Evolutionary conservation across 345 rosid genomes (phyloP).

Genomic region (Sisymbrium irio): DNA sequence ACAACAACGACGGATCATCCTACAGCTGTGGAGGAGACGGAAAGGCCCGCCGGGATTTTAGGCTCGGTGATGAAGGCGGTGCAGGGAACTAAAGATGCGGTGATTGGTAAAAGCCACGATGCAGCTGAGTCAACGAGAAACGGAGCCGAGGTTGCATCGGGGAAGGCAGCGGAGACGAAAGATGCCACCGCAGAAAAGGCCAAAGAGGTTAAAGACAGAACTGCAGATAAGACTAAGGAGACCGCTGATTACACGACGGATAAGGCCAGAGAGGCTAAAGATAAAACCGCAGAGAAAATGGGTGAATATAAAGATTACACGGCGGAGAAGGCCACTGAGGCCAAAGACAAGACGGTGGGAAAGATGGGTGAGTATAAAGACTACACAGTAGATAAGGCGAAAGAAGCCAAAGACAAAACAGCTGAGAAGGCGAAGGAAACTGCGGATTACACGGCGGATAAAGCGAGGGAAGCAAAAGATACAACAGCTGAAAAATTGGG

Average conservation of each 20-base stretch:
- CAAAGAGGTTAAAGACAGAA: constrained; percentile 14
- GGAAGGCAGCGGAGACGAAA: constrained; percentile 24
- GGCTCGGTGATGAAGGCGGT: constrained; percentile 60
- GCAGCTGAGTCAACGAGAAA: constrained; percentile 20
- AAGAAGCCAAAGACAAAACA: constrained; percentile 31
- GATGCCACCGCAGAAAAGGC: constrained; percentile 31
- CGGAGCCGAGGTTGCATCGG: constrained; percentile 14
- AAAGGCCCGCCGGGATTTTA: constrained; percentile 53
- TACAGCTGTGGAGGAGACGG: neutral
- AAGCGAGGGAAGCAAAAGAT: constrained; percentile 1
- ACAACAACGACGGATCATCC: constrained; percentile 34
- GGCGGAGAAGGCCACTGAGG: constrained; percentile 24
- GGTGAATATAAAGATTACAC: constrained; percentile 22
- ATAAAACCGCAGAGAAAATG: constrained; percentile 4
- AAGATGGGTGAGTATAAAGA: constrained; percentile 22
- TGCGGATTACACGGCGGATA: neutral
- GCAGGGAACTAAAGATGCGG: constrained; percentile 57
- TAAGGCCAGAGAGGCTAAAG: constrained; percentile 26
- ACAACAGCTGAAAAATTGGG: constrained; percentile 4
- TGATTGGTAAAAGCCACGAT: constrained; percentile 46
- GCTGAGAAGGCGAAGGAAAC: constrained; percentile 2
- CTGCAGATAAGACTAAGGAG: constrained; percentile 25
- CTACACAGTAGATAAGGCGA: constrained; percentile 35
- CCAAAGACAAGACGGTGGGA: constrained; percentile 16
- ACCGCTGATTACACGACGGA: constrained; percentile 18